A percentile compares a stretch with the other conserved stretches of the same genome.
phyloP scores from a whole-genome alignment of 2,329 filamentous ascomycete species.

The Thelonectria discophora region DNA sequence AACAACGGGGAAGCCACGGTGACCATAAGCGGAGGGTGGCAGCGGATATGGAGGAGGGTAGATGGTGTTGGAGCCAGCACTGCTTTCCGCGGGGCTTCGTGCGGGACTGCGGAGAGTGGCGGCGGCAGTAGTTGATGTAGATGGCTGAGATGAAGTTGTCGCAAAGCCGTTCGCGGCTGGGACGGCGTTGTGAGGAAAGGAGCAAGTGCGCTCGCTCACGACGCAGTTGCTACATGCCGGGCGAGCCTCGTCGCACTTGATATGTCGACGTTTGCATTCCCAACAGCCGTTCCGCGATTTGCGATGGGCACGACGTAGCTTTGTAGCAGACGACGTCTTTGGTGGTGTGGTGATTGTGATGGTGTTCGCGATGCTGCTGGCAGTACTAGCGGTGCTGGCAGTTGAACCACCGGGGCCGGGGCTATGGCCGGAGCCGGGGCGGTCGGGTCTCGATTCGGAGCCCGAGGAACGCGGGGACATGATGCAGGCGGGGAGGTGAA shows the following conservation, averaged over 20 bases:
- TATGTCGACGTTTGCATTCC: conserved; percentile 53
- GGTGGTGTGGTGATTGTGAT: conserved; percentile 24
- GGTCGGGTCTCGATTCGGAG: conserved; percentile 20
- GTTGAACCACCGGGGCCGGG: conserved; percentile 25
- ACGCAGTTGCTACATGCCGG: conserved; percentile 53
- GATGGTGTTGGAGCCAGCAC: conserved; percentile 26
- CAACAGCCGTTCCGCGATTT: conserved; percentile 54
- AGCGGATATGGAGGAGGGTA: conserved; percentile 24
- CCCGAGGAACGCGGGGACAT: conserved; percentile 34
- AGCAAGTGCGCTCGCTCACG: conserved; percentile 49
- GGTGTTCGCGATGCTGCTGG: conserved; percentile 14
- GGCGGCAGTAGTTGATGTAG: conserved; percentile 18
- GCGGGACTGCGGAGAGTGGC: conserved; percentile 23
- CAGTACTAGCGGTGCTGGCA: conserved; percentile 23
- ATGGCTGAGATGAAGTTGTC: conserved; percentile 17
- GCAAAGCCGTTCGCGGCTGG: conserved; percentile 13
- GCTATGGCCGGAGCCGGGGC: conserved; percentile 28
- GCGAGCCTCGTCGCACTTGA: conserved; percentile 54
- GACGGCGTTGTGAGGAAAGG: conserved; percentile 41
- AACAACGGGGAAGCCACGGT: conserved; percentile 13
- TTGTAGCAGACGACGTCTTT: conserved; percentile 26
- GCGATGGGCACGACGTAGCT: conserved; percentile 49
- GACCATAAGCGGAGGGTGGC: conserved; percentile 28
- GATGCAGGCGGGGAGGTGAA: conserved; percentile 9
- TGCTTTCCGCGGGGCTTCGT: conserved; percentile 38